phyloP scores from a whole-genome alignment of 352 stramenopile genomes.

The Phytophthora quininea region DNA sequence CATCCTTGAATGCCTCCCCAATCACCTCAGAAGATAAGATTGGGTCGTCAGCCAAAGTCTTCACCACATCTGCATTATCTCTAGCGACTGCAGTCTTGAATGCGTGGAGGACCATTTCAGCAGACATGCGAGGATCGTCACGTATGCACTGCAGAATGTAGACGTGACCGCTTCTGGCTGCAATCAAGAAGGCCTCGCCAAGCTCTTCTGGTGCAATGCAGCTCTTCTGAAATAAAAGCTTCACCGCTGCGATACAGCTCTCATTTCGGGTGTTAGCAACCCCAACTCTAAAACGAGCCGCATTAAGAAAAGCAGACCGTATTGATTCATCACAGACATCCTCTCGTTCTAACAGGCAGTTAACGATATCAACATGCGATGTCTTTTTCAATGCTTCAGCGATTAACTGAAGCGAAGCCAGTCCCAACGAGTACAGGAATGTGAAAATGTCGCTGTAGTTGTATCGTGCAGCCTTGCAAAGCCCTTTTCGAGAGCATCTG shows the following conservation, averaged over 20 bases:
- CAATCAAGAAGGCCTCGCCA: background rate
- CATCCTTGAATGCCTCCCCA: background rate
- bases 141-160: background rate
- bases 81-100: background rate
- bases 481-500: background rate
- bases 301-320: background rate
- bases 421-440: background rate
- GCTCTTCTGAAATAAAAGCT: background rate
- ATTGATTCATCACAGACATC: background rate
- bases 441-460: background rate
- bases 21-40: background rate
- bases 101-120: background rate
- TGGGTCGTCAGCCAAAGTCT: background rate
- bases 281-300: background rate
- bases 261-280: background rate
- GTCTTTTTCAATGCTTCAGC: background rate
- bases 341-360: background rate
- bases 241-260: background rate
- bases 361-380: background rate
- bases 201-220: background rate
- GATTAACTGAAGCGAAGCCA: background rate
- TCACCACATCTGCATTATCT: background rate
- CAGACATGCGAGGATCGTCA: background rate
- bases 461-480: slow-evolving; percentile 1
- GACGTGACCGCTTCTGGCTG: background rate